Conservation (phyloP, 306 rosid species). For the Glycine latifolia region DNA sequence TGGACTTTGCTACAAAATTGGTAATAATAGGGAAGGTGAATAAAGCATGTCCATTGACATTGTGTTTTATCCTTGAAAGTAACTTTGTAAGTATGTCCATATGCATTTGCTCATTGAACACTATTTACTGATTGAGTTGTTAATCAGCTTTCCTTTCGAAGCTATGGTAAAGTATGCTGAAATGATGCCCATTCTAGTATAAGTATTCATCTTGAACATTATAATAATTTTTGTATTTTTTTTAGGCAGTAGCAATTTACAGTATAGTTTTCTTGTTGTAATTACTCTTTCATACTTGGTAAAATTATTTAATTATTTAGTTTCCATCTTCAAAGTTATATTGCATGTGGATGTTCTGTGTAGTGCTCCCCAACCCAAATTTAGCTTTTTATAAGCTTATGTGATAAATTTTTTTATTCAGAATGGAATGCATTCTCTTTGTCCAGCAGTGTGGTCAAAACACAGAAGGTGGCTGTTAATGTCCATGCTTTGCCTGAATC, state of each 20-base stretch:
- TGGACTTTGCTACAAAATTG: constrained; percentile 1
- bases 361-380: background rate
- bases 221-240: background rate
- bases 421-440: constrained; percentile 97
- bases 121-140: background rate
- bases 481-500: constrained; percentile 97
- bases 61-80: constrained; percentile 29
- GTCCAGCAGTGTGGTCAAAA: constrained; percentile 99
- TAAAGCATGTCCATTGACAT: constrained; percentile 13
- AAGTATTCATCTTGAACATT: constrained; percentile 29
- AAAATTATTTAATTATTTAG: background rate
- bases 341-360: constrained; percentile 11
- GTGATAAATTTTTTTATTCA: constrained; percentile 47
- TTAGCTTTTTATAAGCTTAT: constrained; percentile 31
- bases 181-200: constrained; percentile 4
- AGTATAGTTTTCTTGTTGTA: constrained; percentile 8
- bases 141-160: constrained; percentile 18
- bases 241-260: background rate
- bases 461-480: constrained; percentile 96
- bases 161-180: constrained; percentile 11
- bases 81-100: background rate
- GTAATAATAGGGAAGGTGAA: constrained; percentile 4
- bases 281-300: background rate
- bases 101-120: constrained; percentile 25
- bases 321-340: too few relatives aligned